Conservation (phyloP, 257 asterid species). For the Solanum verrucosum region DNA sequence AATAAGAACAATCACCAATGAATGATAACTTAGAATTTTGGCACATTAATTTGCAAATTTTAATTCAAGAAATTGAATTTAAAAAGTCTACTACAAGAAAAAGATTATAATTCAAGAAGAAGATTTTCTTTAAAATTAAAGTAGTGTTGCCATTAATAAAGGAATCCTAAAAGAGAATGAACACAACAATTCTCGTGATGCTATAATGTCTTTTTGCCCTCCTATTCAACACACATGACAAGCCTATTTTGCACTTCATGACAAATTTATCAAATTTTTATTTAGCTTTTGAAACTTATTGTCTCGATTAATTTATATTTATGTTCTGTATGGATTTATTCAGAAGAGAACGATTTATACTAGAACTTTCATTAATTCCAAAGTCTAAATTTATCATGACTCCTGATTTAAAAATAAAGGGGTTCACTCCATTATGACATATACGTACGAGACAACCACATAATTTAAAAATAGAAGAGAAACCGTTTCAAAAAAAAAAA, state of each 20-base stretch:
- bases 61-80: background rate
- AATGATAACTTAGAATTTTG: background rate
- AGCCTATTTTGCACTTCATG: background rate
- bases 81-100: background rate
- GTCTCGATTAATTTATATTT: background rate
- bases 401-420: background rate
- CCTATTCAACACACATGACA: background rate
- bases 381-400: background rate
- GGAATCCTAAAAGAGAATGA: background rate
- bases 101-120: background rate
- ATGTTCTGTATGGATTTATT: rapidly evolving
- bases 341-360: background rate
- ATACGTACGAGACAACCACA: background rate
- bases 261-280: background rate
- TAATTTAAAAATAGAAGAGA: background rate
- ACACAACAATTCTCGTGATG: background rate
- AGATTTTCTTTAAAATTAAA: background rate
- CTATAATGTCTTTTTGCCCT: background rate
- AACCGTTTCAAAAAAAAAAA: background rate
- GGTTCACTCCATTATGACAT: background rate
- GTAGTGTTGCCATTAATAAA: background rate
- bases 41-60: background rate
- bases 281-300: background rate
- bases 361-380: background rate
- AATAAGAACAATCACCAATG: background rate